phyloP scores from a whole-genome alignment of 176 grass and related monocot genomes.

The Triticum monococcum region DNA sequence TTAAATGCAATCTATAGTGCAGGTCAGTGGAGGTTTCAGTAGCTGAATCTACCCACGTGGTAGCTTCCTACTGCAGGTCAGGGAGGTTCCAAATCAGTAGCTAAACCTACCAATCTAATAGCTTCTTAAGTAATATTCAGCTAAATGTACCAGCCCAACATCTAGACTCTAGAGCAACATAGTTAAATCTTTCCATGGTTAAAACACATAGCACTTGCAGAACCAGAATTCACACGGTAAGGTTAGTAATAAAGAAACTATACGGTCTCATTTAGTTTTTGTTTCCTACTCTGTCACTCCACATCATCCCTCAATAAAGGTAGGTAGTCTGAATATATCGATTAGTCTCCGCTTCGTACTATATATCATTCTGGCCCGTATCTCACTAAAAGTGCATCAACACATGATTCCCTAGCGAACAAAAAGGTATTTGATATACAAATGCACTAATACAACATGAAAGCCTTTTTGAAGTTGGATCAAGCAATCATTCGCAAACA shows the following conservation, averaged over 20 bases:
- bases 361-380: background rate
- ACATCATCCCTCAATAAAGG: background rate
- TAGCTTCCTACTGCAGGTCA: slow-evolving; percentile 2
- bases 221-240: background rate
- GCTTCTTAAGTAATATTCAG: background rate
- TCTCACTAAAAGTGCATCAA: background rate
- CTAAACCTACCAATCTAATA: background rate
- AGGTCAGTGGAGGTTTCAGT: background rate
- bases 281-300: background rate
- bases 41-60: background rate
- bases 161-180: background rate
- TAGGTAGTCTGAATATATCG: background rate
- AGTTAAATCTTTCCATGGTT: background rate
- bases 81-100: background rate
- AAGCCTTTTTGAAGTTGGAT: background rate
- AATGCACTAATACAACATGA: background rate
- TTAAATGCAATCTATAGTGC: slow-evolving; percentile 1
- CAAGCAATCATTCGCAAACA: background rate
- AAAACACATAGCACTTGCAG: background rate
- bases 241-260: background rate
- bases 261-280: background rate
- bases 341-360: background rate
- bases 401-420: background rate
- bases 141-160: background rate
- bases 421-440: background rate